Evolutionary conservation across 148 eudicot genomes (phyloP).

Genomic region (Vaccinium macrocarpon): DNA sequence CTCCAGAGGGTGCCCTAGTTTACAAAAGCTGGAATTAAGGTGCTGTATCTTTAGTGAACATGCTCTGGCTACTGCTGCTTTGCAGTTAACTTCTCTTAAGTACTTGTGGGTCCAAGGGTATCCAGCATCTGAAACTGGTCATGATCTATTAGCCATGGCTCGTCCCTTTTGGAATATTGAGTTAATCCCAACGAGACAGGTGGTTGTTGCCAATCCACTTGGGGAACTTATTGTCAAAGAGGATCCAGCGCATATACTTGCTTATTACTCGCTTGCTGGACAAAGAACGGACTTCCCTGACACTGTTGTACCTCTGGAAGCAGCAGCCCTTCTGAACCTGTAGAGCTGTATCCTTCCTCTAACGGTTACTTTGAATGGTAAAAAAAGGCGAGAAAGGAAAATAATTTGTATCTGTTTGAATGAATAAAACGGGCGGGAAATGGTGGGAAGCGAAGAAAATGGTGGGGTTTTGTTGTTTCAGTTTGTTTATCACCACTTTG

Average conservation of each 20-base stretch:
- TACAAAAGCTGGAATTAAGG: conserved; percentile 75
- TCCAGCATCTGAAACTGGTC: conserved; percentile 39
- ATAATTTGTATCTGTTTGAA: not conserved
- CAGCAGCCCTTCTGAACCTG: conserved; percentile 8
- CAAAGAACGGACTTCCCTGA: conserved; percentile 67
- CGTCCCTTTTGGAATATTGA: conserved; percentile 81
- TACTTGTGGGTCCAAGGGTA: conserved; percentile 92
- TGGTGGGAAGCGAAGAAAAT: not conserved
- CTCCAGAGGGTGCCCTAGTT: conserved; percentile 75
- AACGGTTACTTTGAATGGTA: not conserved
- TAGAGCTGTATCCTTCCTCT: conserved; percentile 6
- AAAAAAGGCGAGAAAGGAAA: not conserved
- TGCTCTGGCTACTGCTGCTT: conserved; percentile 62
- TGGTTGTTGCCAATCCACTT: conserved; percentile 17
- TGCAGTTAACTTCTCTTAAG: conserved; percentile 49
- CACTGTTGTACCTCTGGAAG: conserved; percentile 42
- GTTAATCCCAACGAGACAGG: conserved; percentile 60
- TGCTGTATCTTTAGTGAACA: conserved; percentile 75
- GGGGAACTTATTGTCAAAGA: conserved; percentile 37
- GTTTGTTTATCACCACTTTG: not conserved
- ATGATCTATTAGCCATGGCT: conserved; percentile 49
- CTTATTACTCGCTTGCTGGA: conserved; percentile 80
- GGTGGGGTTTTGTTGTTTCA: not conserved
- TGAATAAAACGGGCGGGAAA: not conserved
- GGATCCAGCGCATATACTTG: conserved; percentile 72